phyloP scores from a whole-genome alignment of 495 filamentous ascomycete genomes.

The Penicillium canariense region DNA sequence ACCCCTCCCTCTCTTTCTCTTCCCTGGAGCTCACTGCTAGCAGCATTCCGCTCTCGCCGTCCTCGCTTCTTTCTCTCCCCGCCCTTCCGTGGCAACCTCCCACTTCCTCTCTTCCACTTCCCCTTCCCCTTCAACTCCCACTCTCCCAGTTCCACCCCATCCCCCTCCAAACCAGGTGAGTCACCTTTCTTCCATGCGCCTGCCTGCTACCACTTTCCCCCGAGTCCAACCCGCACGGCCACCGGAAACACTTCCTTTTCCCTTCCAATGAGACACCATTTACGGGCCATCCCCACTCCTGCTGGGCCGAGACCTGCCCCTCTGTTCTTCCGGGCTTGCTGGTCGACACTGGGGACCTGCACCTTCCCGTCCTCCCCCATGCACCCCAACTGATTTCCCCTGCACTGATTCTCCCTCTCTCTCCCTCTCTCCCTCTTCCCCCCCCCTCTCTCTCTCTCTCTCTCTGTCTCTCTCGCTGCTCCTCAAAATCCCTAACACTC shows the following conservation, averaged over 20 bases:
- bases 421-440: constrained; percentile 5
- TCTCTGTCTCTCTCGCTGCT: constrained; percentile 4
- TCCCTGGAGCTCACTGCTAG: not conserved
- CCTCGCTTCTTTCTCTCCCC: not conserved
- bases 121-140: constrained; percentile 6
- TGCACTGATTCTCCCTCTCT: constrained; percentile 4
- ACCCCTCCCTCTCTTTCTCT: constrained; percentile 1
- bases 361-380: not conserved
- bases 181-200: not conserved
- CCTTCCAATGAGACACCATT: constrained; percentile 10
- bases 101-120: constrained; percentile 1
- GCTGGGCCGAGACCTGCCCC: constrained; percentile 1
- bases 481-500: not conserved
- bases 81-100: not conserved
- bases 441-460: not conserved
- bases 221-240: not conserved
- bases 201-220: constrained; percentile 1
- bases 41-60: constrained; percentile 2
- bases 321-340: not conserved
- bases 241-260: not conserved
- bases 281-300: constrained; percentile 9
- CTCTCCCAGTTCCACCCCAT: not conserved
- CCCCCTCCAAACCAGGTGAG: not conserved
- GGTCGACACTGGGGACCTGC: not conserved
- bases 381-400: not conserved